Evolutionary conservation across 371 early-diverging fungal species (phyloP).

Genomic region (Syncephalastrum racemosum): DNA sequence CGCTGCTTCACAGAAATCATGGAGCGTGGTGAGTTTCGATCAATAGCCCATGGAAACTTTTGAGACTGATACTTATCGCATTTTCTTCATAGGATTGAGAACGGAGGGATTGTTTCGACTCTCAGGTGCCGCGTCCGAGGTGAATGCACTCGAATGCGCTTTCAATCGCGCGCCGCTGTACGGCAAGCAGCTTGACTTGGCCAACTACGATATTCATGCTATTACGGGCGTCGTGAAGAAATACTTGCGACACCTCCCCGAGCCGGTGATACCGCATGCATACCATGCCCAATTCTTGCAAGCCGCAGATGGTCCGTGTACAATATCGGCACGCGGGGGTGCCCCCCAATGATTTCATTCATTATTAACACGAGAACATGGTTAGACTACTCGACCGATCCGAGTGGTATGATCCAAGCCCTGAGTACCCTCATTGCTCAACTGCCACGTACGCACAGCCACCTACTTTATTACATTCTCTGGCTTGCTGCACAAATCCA

Average conservation of each 20-base stretch:
- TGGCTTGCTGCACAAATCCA: slow-evolving; percentile 30
- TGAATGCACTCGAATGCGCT: slow-evolving; percentile 29
- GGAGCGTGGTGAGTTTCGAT: slow-evolving; percentile 26
- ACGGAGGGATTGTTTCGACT: slow-evolving; percentile 48
- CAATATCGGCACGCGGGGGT: background rate
- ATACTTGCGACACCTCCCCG: slow-evolving; percentile 40
- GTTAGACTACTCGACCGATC: background rate
- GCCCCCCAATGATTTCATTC: background rate
- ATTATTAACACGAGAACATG: background rate
- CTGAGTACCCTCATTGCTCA: slow-evolving; percentile 18
- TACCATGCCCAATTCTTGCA: slow-evolving; percentile 32
- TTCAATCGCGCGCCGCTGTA: slow-evolving; percentile 42
- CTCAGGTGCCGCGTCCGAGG: slow-evolving; percentile 48
- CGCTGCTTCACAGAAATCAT: slow-evolving; percentile 44
- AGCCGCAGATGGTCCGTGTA: slow-evolving; percentile 5
- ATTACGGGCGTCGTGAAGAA: slow-evolving; percentile 44
- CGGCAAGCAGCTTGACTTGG: slow-evolving; percentile 40
- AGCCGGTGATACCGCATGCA: slow-evolving; percentile 36
- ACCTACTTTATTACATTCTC: slow-evolving; percentile 33
- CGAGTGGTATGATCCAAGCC: too few species aligned
- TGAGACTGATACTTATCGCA: background rate
- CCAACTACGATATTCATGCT: slow-evolving; percentile 40
- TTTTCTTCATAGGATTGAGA: slow-evolving; percentile 25
- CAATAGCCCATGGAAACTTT: background rate
- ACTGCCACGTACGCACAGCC: slow-evolving; percentile 35